Percentiles rank a stretch among this genome's conserved stretches.
phyloP scores from a whole-genome alignment of 441 rosid species.

The Bocquillonia castaneifolia region DNA sequence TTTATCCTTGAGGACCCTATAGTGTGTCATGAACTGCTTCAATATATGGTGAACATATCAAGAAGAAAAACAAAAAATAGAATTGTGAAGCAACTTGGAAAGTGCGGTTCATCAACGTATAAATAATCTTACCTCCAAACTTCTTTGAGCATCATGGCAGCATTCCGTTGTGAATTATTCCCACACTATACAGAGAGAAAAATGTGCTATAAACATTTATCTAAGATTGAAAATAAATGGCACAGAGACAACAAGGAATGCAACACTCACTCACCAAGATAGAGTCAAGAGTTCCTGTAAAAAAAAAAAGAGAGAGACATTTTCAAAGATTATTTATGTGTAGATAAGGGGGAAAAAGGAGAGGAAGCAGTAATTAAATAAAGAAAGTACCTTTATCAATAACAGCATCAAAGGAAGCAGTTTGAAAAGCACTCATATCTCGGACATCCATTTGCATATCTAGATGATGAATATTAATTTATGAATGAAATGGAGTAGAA shows the following conservation, averaged over 20 bases:
- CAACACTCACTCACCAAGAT: slow-evolving; percentile 51
- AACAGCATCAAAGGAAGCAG: slow-evolving; percentile 63
- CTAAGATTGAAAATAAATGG: not conserved
- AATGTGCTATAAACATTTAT: slow-evolving; percentile 7
- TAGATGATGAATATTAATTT: slow-evolving; percentile 24
- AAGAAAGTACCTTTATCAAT: slow-evolving; percentile 62
- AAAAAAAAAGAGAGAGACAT: slow-evolving; percentile 22
- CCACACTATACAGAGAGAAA: slow-evolving; percentile 50
- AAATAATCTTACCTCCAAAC: slow-evolving; percentile 70
- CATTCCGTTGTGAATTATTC: slow-evolving; percentile 52
- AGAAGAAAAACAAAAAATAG: slow-evolving; percentile 32
- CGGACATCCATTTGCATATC: slow-evolving; percentile 75
- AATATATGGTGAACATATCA: slow-evolving; percentile 71
- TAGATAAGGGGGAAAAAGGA: not conserved
- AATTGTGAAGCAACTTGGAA: slow-evolving; percentile 18
- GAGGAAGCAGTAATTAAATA: not conserved
- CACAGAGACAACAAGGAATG: not conserved
- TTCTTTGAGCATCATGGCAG: slow-evolving; percentile 65
- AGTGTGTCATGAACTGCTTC: slow-evolving; percentile 86
- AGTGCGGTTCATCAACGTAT: slow-evolving; percentile 6
- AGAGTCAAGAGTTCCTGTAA: slow-evolving; percentile 82
- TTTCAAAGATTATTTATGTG: not conserved
- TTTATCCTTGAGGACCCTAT: slow-evolving; percentile 90
- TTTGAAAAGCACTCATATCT: slow-evolving; percentile 55
- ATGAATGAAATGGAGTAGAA: not conserved